Evolutionary conservation across 805 yeast genomes (phyloP), one percentile per base, ranked within the genome.

Genomic region (Ogataea chonburiensis): DNA sequence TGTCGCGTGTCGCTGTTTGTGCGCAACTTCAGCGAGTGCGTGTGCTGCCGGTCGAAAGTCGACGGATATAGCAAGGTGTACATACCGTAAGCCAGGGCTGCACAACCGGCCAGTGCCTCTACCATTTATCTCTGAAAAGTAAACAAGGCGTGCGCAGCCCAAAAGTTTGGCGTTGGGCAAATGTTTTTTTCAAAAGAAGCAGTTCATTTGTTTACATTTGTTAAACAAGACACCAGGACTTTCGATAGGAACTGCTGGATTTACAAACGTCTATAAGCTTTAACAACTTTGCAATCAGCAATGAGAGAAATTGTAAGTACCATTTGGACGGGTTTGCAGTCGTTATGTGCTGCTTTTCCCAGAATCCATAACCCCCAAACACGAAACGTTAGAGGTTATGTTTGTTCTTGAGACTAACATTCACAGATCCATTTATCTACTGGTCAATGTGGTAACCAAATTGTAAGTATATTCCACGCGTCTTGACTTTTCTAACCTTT

Each of bases 381-480:
- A 18, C 31, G 31, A 28, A 28, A 28, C 32, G 7, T 19, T 4
- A 22, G 31, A 27, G 21, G 17, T 34, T 19, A 9, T 23, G 10
- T 13, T 19, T 12, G n/a, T n/a, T n/a, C n/a, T n/a, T 8, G 15
- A 20, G 38, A 46, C 49, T 49, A 49, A 46, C 51, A 10, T 5
- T 15, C 41, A n/a, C 64, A 81, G 93, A 86, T 89, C 66, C 97
- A 89, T 68, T 77, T 89, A 66, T 89, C 97, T 42, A 83, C 96
- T 40, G 98, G 98, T 67, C 98, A 89, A 73, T 88, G 97, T 79
- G 96, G 97, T 79, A 89, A 89, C 77, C 98, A 89, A 71, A 87
- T 89, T 53, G 86, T 77, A 69, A 55, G 81, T 75, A 43, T 27
- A 17, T 17, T 22, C 11, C 15, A 29, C 29, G 22, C 24, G 25